These are phyloP conservation scores for Acephala macrosclerotiorum DNA, from an alignment of 2,329 filamentous ascomycete genomes.

Conservation along the genomic window DNA sequence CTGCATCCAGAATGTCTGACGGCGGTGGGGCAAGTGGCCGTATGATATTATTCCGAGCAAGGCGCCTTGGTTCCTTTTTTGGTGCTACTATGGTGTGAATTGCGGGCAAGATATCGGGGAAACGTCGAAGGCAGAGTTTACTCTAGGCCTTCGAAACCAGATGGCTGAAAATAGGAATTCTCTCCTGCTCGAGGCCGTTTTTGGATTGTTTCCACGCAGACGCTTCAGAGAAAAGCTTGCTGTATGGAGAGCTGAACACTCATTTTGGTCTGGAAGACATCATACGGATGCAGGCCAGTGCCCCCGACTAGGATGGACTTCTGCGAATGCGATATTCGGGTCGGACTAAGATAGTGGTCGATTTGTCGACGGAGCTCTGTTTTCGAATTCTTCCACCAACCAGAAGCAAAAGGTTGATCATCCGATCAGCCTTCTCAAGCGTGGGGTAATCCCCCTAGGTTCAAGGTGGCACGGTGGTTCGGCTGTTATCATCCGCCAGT, in stretches of 20 bases:
- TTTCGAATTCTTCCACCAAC: constrained; percentile 34
- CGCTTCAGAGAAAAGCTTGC: background rate
- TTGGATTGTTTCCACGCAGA: background rate
- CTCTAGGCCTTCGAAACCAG: background rate
- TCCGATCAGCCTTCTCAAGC: constrained; percentile 21
- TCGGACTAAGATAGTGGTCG: constrained; percentile 18
- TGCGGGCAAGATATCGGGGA: constrained; percentile 8
- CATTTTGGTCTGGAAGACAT: background rate
- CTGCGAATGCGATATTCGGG: constrained; percentile 16
- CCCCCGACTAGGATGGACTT: constrained; percentile 5
- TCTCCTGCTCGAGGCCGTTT: constrained; percentile 3
- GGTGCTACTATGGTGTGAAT: constrained; percentile 7
- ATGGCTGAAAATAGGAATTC: constrained; percentile 4
- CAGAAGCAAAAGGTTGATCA: constrained; percentile 10
- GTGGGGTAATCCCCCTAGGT: constrained; percentile 28
- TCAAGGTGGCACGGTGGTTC: constrained; percentile 15
- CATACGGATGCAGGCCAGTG: constrained; percentile 3
- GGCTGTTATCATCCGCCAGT: constrained; percentile 23
- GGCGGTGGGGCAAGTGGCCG: constrained; percentile 21
- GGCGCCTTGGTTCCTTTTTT: constrained; percentile 8
- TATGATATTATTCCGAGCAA: constrained; percentile 33
- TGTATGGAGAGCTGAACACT: background rate
- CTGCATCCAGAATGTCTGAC: constrained; percentile 11
- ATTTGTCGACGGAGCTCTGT: constrained; percentile 16
- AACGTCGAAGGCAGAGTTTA: background rate